Conservation (phyloP, 2,329 filamentous ascomycete species). For the Paecilomyces variotii region DNA sequence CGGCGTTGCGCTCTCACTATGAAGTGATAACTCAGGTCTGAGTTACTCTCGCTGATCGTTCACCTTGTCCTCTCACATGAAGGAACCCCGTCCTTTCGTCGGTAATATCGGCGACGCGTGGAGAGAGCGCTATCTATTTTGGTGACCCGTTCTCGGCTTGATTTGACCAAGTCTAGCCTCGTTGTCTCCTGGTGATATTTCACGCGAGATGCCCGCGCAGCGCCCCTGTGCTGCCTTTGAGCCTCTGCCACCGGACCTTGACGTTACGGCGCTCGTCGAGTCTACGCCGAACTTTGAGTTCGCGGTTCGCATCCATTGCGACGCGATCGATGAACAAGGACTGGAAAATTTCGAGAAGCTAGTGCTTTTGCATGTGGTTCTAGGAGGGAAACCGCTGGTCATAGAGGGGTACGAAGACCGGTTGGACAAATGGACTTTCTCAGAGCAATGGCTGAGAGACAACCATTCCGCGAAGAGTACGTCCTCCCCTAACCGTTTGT, state of each 20-base stretch:
- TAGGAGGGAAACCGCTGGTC: conserved; percentile 78
- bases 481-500: conserved; percentile 16
- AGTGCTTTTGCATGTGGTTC: conserved; percentile 72
- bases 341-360: conserved; percentile 78
- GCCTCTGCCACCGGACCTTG: conserved; percentile 77
- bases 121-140: background rate
- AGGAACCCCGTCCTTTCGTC: background rate
- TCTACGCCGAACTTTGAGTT: conserved; percentile 77
- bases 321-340: conserved; percentile 69
- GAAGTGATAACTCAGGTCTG: background rate
- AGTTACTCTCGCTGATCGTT: background rate
- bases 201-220: conserved; percentile 59
- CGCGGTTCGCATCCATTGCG: conserved; percentile 69
- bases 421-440: conserved; percentile 72
- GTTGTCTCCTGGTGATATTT: background rate
- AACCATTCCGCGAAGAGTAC: conserved; percentile 72
- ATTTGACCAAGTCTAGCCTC: background rate
- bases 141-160: background rate
- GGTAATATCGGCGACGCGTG: background rate
- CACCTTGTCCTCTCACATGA: background rate
- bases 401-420: conserved; percentile 79
- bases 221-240: conserved; percentile 85
- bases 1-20: background rate
- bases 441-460: conserved; percentile 67
- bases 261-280: conserved; percentile 68